Conservation (phyloP, 208 protist genomes). For the Leishmania major region DNA sequence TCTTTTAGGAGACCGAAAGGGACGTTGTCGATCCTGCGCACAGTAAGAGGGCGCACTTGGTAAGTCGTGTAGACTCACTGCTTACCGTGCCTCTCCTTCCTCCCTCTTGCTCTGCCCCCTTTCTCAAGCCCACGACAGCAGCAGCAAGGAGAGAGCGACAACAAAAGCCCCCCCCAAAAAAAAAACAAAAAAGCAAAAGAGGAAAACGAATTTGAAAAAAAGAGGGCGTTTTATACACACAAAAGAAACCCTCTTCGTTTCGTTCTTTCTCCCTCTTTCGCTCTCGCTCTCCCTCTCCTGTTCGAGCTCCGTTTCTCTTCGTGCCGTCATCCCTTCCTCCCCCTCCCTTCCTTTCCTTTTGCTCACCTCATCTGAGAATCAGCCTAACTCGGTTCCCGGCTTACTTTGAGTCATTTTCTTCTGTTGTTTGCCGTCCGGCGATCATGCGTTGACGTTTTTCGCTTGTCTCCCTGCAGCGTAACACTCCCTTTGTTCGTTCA, state of each 20-base stretch:
- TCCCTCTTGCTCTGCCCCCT: background rate
- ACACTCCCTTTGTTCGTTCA: background rate
- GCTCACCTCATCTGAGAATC: background rate
- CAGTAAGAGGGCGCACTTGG: background rate
- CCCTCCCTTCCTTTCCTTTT: background rate
- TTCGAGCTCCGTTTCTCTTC: background rate
- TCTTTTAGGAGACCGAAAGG: background rate
- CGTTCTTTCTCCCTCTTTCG: background rate
- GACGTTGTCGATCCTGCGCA: background rate
- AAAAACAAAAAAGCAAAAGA: background rate
- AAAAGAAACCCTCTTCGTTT: background rate
- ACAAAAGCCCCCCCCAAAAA: no score
- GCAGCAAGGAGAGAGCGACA: background rate
- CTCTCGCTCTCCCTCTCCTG: background rate
- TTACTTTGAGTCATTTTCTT: background rate
- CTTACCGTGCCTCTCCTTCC: background rate
- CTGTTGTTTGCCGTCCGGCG: background rate
- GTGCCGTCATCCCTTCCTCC: background rate
- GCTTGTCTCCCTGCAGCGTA: background rate
- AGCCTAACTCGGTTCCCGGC: background rate
- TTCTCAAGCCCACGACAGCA: background rate
- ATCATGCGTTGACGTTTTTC: slow-evolving; percentile 4
- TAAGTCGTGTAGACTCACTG: background rate
- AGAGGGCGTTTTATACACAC: slow-evolving; percentile 1
- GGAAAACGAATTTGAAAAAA: background rate